A percentile compares a stretch with the other conserved stretches of the same genome.
Conservation (phyloP, 805 yeast species). For the Priceomyces medius region DNA sequence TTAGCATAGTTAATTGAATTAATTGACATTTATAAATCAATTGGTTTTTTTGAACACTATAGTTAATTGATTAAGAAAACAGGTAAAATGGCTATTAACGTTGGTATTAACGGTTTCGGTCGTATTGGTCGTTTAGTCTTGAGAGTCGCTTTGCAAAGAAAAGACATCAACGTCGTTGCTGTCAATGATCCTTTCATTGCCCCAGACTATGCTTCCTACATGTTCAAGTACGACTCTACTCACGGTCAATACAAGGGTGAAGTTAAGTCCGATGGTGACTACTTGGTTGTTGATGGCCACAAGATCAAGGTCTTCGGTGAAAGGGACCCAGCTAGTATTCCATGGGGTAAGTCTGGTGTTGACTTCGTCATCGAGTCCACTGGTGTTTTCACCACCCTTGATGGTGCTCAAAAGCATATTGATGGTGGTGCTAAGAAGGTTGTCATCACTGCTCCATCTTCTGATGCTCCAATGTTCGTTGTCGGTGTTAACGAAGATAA, state of each 20-base stretch:
- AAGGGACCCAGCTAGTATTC: constrained; percentile 81
- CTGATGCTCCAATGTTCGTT: constrained; percentile 94
- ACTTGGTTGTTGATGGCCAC: constrained; percentile 67
- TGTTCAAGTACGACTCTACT: constrained; percentile 94
- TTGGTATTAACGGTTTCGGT: constrained; percentile 95
- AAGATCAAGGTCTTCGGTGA: constrained; percentile 70
- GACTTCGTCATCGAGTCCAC: constrained; percentile 90
- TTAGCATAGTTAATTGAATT: constrained; percentile 3
- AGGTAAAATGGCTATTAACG: constrained; percentile 54
- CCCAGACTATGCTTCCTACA: constrained; percentile 88
- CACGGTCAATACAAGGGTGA: constrained; percentile 84
- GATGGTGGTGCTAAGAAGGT: constrained; percentile 95
- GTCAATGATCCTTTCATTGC: constrained; percentile 90
- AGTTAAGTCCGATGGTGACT: constrained; percentile 57
- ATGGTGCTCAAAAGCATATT: constrained; percentile 80
- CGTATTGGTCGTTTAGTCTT: constrained; percentile 89
- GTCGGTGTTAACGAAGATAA: constrained; percentile 83
- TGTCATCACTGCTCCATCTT: constrained; percentile 89
- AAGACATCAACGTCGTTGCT: constrained; percentile 79
- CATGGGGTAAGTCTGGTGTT: constrained; percentile 84
- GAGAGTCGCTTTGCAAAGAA: constrained; percentile 74
- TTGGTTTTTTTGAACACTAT: constrained; percentile 1
- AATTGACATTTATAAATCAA: constrained; percentile 10
- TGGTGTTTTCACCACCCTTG: constrained; percentile 86
- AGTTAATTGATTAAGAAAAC: constrained; percentile 2